Conservation (phyloP, 2,329 filamentous ascomycete genomes). For the Hypocrella siamensis region DNA sequence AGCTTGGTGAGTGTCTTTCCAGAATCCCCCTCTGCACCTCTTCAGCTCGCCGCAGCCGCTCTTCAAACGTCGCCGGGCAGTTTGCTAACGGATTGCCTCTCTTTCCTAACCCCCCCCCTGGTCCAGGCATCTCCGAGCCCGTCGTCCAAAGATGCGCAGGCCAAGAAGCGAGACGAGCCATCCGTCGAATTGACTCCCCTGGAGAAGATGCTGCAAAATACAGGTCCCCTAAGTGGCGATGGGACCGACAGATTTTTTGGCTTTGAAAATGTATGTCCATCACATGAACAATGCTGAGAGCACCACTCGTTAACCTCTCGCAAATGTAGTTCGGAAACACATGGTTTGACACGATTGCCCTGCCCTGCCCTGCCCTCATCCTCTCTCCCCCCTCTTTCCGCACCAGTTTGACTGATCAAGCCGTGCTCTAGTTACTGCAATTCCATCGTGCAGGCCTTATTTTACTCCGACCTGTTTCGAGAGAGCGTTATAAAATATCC, state of each 20-base stretch:
- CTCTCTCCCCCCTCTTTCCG: background rate
- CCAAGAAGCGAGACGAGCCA: conserved; percentile 42
- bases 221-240: conserved; percentile 66
- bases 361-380: background rate
- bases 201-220: conserved; percentile 64
- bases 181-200: conserved; percentile 44
- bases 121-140: conserved; percentile 26
- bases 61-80: no score
- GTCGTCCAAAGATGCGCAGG: conserved; percentile 27
- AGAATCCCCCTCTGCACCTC: no score
- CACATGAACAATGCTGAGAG: background rate
- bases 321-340: conserved; percentile 76
- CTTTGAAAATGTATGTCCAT: conserved; percentile 74
- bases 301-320: background rate
- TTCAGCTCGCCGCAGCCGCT: no score
- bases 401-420: background rate
- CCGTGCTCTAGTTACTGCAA: conserved; percentile 68
- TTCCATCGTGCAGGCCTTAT: conserved; percentile 92
- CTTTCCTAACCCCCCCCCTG: conserved; percentile 4
- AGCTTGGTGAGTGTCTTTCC: conserved; percentile 31
- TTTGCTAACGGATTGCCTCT: conserved; percentile 17
- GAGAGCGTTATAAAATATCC: conserved; percentile 91
- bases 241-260: conserved; percentile 98
- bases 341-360: conserved; percentile 45
- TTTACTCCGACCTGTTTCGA: conserved; percentile 88